Evolutionary conservation across 2,329 filamentous ascomycete species (phyloP), one percentile per base, ranked within the genome.

Genomic region (Aspergillus oerlinghausenensis): DNA sequence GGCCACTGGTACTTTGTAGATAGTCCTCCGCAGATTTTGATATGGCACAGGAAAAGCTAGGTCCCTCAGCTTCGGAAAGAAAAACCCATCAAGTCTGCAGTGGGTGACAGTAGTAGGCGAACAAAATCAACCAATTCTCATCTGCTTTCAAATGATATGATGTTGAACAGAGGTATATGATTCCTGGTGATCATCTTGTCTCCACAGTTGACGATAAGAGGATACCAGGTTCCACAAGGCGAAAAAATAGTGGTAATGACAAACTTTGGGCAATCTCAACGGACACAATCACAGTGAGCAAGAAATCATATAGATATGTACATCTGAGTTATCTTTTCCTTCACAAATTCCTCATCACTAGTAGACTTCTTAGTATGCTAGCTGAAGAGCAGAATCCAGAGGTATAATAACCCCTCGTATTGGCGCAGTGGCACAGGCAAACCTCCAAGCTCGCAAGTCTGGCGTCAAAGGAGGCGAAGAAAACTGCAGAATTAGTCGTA

Each of bases 401-500:
- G 21, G 43, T 47, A 47, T 47, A 26, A 47, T 23, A 47, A 25
- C 42, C 42, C 10, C 19, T 21, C n/a, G 3, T 23, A 3, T 45
- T 23, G 23, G 47, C 47, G 29, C 14, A 48, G 43, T 47, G 43
- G 43, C 43, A 47, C 43, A 11, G 40, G 40, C 19, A 3, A 23
- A 38, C 32, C 32, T 17, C 32, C 21, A 32, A 38, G n/a, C 32
- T 25, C n/a, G 14, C 26, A 49, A 54, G 42, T 49, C 43, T 50
- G 29, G 43, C 45, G 43, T 49, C 51, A 54, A 52, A 11, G 35
- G 50, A 52, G 50, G 50, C 50, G 9, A 52, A 45, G 43, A 23
- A 45, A 14, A 23, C 6, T 23, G 42, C n/a, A 45, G 42, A 45
- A 45, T 23, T 19, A 45, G 21, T 3, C 42, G 21, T 14, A 47